Evolutionary conservation across 2,329 filamentous ascomycete genomes (phyloP).

Genomic region (Trichoderma harzianum): DNA sequence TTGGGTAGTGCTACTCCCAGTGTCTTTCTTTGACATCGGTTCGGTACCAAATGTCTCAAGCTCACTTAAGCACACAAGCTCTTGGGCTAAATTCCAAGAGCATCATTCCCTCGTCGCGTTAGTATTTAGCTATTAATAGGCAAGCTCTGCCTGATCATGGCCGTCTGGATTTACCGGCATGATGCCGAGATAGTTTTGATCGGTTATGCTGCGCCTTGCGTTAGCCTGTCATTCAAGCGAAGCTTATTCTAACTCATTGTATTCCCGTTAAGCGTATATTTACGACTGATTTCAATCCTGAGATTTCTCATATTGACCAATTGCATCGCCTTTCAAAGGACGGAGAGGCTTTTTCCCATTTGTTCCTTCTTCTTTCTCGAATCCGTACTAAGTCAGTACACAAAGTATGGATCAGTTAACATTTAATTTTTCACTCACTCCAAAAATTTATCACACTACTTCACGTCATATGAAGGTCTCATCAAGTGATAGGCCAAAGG

Average conservation of each 20-base stretch:
- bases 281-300: background rate
- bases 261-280: background rate
- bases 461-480: background rate
- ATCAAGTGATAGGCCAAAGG: background rate
- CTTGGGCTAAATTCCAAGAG: background rate
- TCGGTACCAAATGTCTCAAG: background rate
- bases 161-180: background rate
- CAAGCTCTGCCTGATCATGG: background rate
- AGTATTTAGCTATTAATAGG: background rate
- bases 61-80: background rate
- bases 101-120: background rate
- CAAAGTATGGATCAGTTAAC: no score
- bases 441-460: background rate
- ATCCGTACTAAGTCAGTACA: no score
- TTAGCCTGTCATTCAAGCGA: background rate
- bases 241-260: background rate
- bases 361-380: no score
- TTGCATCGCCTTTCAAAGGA: background rate
- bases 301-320: background rate
- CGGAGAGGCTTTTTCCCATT: no score
- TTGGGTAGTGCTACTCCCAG: background rate
- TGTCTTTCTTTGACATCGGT: background rate
- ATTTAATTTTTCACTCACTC: background rate
- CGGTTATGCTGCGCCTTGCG: background rate
- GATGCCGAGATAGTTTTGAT: background rate